Evolutionary conservation across 2,329 filamentous ascomycete species (phyloP).

Genomic region (Fusarium nanum): DNA sequence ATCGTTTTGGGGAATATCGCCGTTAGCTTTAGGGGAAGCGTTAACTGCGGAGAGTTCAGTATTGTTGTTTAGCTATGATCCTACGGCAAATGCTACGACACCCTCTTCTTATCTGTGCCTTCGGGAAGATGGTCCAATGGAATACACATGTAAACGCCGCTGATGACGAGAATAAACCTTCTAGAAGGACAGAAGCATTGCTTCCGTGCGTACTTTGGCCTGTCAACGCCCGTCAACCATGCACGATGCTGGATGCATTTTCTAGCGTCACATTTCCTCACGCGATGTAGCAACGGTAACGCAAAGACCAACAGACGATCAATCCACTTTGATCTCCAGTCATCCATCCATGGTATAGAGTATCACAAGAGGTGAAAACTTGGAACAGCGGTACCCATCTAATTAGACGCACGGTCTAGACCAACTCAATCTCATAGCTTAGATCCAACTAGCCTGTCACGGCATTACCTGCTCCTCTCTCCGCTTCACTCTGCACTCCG

Average conservation of each 20-base stretch:
- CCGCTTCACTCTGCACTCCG: constrained; percentile 26
- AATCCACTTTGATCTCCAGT: not conserved
- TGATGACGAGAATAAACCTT: not conserved
- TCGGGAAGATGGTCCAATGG: not conserved
- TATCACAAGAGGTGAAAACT: not conserved
- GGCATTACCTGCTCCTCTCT: not conserved
- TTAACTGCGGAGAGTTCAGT: not conserved
- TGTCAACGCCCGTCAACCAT: not conserved
- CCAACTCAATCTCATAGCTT: constrained; percentile 32
- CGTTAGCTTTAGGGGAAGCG: not conserved
- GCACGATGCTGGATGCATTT: constrained; percentile 1
- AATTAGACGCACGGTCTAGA: constrained; percentile 16
- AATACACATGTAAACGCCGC: not conserved
- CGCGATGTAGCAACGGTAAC: not conserved
- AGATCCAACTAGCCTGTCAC: constrained; percentile 11
- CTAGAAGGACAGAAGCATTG: constrained; percentile 21
- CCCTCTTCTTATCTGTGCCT: not conserved
- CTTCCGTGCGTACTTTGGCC: not conserved
- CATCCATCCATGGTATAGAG: not conserved
- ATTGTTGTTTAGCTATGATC: not conserved
- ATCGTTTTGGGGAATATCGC: constrained; percentile 21
- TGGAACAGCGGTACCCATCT: not conserved
- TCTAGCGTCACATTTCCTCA: constrained; percentile 21
- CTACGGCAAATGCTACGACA: not conserved
- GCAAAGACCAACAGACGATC: constrained; percentile 15